Percentiles rank a stretch among this genome's conserved stretches.
Conservation (phyloP, 2,329 filamentous ascomycete genomes). For the Tolypocladium sp. region DNA sequence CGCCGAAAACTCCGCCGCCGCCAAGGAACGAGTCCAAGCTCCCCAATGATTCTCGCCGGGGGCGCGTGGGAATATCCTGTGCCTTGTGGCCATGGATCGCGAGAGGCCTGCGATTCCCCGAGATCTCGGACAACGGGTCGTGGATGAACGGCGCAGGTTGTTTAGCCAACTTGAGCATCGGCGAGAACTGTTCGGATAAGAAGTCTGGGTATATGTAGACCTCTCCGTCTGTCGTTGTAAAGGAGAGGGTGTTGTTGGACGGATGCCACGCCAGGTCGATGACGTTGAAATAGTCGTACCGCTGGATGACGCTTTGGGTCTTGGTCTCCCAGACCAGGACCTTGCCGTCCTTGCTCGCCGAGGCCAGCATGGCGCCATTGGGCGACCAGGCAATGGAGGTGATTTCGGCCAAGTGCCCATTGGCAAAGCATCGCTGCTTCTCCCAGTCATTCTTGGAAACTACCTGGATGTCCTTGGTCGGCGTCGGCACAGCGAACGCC, state of each 20-base stretch:
- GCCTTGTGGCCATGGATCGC: slow-evolving; percentile 43
- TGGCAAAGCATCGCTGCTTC: slow-evolving; percentile 68
- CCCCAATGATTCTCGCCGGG: slow-evolving; percentile 57
- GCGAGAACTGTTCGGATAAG: slow-evolving; percentile 47
- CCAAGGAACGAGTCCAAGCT: slow-evolving; percentile 78
- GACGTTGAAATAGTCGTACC: slow-evolving; percentile 73
- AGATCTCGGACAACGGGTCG: slow-evolving; percentile 63
- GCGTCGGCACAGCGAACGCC: slow-evolving; percentile 78
- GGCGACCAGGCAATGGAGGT: slow-evolving; percentile 88
- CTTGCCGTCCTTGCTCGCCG: slow-evolving; percentile 58
- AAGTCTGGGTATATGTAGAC: slow-evolving; percentile 80
- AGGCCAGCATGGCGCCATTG: slow-evolving; percentile 80
- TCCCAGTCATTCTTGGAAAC: slow-evolving; percentile 88
- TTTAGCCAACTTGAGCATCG: slow-evolving; percentile 44
- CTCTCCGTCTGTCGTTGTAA: slow-evolving; percentile 87
- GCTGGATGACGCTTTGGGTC: slow-evolving; percentile 71
- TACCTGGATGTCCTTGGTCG: slow-evolving; percentile 74
- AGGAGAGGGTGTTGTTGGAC: slow-evolving; percentile 76
- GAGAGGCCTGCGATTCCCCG: slow-evolving; percentile 52
- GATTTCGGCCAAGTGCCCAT: slow-evolving; percentile 74
- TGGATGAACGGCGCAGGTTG: slow-evolving; percentile 83
- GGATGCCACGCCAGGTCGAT: slow-evolving; percentile 88
- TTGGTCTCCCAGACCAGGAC: slow-evolving; percentile 82
- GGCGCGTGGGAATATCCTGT: slow-evolving; percentile 34
- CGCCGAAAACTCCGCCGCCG: slow-evolving; percentile 40